Base-by-base conservation (phyloP, 2,329 filamentous ascomycete genomes). In the Geoglossum cookeanum region DNA sequence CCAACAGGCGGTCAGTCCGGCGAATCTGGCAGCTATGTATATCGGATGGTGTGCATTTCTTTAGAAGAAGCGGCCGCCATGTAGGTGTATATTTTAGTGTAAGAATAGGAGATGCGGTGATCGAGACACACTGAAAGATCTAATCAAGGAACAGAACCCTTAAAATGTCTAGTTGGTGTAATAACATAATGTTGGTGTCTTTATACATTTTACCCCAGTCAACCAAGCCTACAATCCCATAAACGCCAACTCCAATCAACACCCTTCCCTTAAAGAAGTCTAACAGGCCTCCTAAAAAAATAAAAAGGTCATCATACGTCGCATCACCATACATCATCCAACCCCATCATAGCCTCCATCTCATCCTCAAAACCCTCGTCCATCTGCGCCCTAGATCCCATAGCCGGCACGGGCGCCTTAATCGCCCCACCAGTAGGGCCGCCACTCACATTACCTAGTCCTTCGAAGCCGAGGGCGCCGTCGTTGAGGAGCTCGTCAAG, bases 1-100 rank as follows among this genome's bases (percentile, higher is more conserved):
- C 63, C 80, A 84, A 67, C 83, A 91, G 72, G 92, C 94, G 37
- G 85, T 84, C 27, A 82, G 89, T 68, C 80, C 84, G 58, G 78
- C 73, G 65, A 94, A 92, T 68, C 69, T 98, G 70, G 80, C 87
- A 17, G 80, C 82, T 44, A 98, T 98, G 94, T 98, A 97, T 70
- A 95, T 97, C 70, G 92, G 92, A 22, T 97, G 91, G 91, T 84
- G 80, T 72, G 75, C 81, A 11, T 85, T 84, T 64, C 32, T 53
- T 53, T 53, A 42, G 39, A 22, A 22, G 22, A 22, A 22, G 22
- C 22, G 22, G 22, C 2, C 22, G 22, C 22, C 22, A 22, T 22
- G 22, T 22, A 22, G 39, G 39, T 15, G 13, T 42, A 4, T 42
- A 15, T 15, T 42, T 37, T 37, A 37, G 35, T 37, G 35, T 22